Evolutionary conservation across 164 flowering plant species (phyloP).

Genomic region (Chimonanthus praecox): DNA sequence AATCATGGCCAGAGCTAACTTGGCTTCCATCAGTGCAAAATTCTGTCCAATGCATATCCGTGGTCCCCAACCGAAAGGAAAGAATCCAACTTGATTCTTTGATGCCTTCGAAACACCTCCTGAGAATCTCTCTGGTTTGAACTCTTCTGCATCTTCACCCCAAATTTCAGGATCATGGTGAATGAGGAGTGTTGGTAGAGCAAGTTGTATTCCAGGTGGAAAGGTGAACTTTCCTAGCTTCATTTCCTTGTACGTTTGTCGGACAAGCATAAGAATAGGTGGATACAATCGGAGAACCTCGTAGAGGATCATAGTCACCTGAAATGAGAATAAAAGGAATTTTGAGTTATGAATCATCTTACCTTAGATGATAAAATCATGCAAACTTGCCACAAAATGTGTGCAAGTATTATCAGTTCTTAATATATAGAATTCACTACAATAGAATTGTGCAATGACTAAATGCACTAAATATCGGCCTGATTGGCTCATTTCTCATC

Average conservation of each 20-base stretch:
- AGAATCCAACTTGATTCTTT: not conserved
- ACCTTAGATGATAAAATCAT: too few relatives aligned
- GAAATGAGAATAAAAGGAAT: not conserved
- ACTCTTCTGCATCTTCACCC: too few relatives aligned
- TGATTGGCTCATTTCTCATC: too few relatives aligned
- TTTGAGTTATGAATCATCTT: too few relatives aligned
- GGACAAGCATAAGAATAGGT: not conserved
- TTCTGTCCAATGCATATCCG: constrained; percentile 11
- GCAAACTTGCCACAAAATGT: too few relatives aligned
- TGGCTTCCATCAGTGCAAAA: too few relatives aligned
- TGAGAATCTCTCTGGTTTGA: not conserved
- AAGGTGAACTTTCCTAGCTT: constrained; percentile 8
- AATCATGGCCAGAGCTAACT: constrained; percentile 9
- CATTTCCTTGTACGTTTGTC: constrained; percentile 8
- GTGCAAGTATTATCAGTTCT: too few relatives aligned
- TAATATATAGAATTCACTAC: too few relatives aligned
- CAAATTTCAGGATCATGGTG: not conserved
- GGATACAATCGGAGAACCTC: constrained; percentile 15
- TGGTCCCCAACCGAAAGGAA: constrained; percentile 12
- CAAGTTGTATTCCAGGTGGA: constrained; percentile 8
- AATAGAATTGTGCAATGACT: too few relatives aligned
- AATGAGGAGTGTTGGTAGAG: constrained; percentile 7
- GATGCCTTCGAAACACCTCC: constrained; percentile 13
- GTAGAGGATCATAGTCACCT: constrained; percentile 15
- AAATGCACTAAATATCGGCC: too few relatives aligned